Base-by-base conservation (phyloP, 805 yeast genomes). In the Jamesozyma jinghongensis region DNA sequence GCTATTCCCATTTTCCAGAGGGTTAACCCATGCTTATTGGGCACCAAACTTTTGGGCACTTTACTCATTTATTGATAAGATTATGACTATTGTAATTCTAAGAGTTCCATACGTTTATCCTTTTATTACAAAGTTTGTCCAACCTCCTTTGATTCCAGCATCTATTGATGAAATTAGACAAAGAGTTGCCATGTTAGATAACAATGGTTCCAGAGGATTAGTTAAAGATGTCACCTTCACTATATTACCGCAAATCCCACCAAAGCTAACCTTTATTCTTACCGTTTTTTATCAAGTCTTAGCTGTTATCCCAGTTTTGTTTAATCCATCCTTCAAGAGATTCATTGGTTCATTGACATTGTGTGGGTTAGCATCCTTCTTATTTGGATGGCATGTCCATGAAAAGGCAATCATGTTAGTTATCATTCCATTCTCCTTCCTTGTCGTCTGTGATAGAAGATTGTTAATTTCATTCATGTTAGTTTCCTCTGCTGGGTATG, bases 321-420 rank as follows among this genome's bases (percentile, higher is more conserved):
- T 80, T 26, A 77, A 75, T 42, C 95, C 96, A 4, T 77, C 79
- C 2, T 84, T 73, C 57, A 77, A 77, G 47, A 70, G 94, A 48
- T 92, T 92, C 51, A 60, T 88, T 14, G 96, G 94, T 0, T 75
- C 88, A 1, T 63, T 92, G 51, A 81, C 96, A 0, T 69, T 90
- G 36, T 90, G 97, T 63, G 97, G 94, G 3, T 85, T 77, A 63
- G 79, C 95, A 0, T 83, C 95, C 2, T 92, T 85, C 56, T 64
- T 92, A 37, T 92, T 92, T 63, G 98, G 99, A 4, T 92, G 97
- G 97, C 97, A 92, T 56, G 98, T 92, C 19, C 98, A 92, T 65
- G 98, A 92, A 62, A 92, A 92, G 70, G 97, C 97, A 0, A 77
- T 92, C n/a, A 71, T 92, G 70, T 61, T 88, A 17, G 81, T 90